Evolutionary conservation across 148 eudicot species (phyloP), one percentile per base, ranked within the genome.

Genomic region (Amaranthus cruentus): DNA sequence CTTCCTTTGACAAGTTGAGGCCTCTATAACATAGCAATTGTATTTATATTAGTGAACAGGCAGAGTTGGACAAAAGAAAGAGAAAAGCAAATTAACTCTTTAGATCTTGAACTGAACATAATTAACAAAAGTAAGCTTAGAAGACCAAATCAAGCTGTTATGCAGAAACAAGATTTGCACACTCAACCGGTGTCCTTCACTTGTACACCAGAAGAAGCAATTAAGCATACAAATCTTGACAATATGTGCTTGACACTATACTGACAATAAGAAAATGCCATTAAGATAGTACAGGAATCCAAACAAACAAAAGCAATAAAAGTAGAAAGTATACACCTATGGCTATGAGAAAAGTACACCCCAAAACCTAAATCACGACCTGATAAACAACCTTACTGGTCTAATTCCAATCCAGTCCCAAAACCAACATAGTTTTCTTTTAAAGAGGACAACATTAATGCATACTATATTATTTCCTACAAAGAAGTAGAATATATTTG

Each of bases 1-100:
- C 79, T 95, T 71, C 98, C 98, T 82, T 95, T 95, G 62, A 95
- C 98, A 75, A 95, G 88, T 81, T 95, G 98, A 38, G 98, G 98
- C 75, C 93, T 83, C 98, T 95, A 14, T 53, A 66, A 67, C 47
- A 66, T 18, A n/a, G 4, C 9, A 66, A 77, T 47, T 2, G 9
- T 13, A 18, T 14, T 51, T 48, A 56, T 47, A 61, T 53, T 5
- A 63, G 47, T 44, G n/a, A 55, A 63, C 60, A 53, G 59, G 64
- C 13, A 64, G 12, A 47, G 38, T 28, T 28, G 38, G 38, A 28
- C 38, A 28, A 28, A 59, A 73, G 46, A 15, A 43, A 44, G 50
- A 72, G 4, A 43, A 56, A 49, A 11, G 13, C 18, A 77, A 8
- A 28, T 28, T 28, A 42, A 21, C 15, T 70, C 12, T 9, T 8